These are phyloP conservation scores for Coemansia sp. DNA, from an alignment of 371 early-diverging fungal genomes.

Conservation along the genomic window DNA sequence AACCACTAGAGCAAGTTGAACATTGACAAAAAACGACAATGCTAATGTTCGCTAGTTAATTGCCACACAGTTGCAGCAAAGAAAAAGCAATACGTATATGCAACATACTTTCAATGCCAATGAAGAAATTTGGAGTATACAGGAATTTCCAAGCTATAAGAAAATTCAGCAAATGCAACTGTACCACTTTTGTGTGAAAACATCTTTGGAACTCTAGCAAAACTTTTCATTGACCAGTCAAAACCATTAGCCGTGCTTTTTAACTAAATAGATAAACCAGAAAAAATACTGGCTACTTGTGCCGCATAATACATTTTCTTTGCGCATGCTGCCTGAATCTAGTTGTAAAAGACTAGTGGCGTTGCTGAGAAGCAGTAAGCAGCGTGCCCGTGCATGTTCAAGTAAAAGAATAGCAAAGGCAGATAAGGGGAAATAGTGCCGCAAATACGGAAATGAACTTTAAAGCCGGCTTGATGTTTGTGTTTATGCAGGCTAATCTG, in stretches of 20 bases:
- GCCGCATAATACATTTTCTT: not conserved
- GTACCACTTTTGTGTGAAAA: too few species aligned
- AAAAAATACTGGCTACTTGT: not conserved
- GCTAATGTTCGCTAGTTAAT: conserved; percentile 1
- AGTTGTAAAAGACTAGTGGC: not conserved
- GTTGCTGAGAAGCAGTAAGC: not conserved
- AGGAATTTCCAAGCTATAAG: not conserved
- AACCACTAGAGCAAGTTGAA: not conserved
- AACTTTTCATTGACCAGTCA: not conserved
- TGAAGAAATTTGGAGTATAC: not conserved
- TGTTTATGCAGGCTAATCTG: not conserved
- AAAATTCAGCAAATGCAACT: not conserved
- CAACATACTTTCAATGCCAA: not conserved
- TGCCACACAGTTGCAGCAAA: conserved; percentile 1
- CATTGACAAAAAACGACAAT: not conserved
- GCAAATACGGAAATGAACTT: too few species aligned
- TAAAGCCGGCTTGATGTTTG: not conserved
- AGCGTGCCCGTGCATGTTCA: not conserved
- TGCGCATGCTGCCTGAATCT: not conserved
- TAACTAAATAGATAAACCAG: not conserved
- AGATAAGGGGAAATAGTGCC: too few species aligned
- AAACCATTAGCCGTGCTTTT: not conserved
- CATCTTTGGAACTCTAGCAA: too few species aligned
- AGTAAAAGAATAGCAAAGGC: not conserved
- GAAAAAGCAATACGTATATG: not conserved